A percentile compares a stretch with the other conserved stretches of the same genome.
Conservation (phyloP, 768 basidiomycete species). For the Lactarius vividus region DNA sequence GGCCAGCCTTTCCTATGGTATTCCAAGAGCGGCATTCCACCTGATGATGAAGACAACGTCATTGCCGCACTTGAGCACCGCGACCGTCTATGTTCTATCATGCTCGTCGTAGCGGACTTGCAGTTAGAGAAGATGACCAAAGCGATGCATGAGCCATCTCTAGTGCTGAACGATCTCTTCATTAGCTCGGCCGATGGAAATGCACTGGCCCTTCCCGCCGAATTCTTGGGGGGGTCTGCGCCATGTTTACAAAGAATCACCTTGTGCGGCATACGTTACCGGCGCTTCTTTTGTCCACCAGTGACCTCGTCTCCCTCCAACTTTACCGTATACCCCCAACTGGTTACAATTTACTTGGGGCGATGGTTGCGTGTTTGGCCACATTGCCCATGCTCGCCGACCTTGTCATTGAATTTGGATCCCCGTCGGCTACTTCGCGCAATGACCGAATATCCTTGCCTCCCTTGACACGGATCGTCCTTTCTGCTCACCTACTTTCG, state of each 20-base stretch:
- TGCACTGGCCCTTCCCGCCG: too few species aligned
- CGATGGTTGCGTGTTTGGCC: neutral
- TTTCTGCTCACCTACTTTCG: neutral
- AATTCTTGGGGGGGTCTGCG: slow-evolving; percentile 48
- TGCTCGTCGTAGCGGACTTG: neutral
- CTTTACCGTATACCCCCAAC: neutral
- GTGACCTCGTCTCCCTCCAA: neutral
- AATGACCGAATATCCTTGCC: neutral
- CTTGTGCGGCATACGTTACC: slow-evolving; percentile 53
- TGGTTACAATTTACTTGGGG: slow-evolving; percentile 1
- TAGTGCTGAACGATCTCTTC: too few species aligned
- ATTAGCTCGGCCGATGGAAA: too few species aligned
- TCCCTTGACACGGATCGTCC: neutral
- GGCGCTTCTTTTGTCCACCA: neutral
- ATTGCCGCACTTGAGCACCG: neutral
- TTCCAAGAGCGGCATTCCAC: neutral
- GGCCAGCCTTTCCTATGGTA: neutral
- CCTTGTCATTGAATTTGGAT: neutral
- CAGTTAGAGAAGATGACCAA: neutral
- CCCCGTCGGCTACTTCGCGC: too few species aligned
- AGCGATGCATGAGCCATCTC: neutral
- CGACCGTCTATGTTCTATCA: neutral
- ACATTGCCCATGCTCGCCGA: neutral
- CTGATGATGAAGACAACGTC: neutral
- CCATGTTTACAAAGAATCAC: slow-evolving; percentile 69